These are phyloP conservation scores for Telfairia occidentalis DNA, from an alignment of 331 rosid genomes.

Conservation along the genomic window DNA sequence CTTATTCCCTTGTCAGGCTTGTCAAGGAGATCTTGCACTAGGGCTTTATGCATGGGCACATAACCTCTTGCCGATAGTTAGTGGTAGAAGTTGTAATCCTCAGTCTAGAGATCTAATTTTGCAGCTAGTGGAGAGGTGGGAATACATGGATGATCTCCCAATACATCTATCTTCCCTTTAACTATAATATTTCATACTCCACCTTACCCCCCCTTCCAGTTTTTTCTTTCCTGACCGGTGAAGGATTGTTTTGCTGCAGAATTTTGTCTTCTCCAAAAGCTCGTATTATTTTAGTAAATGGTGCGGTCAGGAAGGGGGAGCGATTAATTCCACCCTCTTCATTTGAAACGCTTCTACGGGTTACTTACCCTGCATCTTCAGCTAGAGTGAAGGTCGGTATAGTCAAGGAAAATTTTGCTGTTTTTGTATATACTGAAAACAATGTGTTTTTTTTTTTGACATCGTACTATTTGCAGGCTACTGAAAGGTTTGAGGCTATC, in stretches of 20 bases:
- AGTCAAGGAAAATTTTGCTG: background rate
- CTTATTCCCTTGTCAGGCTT: slow-evolving; percentile 35
- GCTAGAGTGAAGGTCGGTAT: slow-evolving; percentile 62
- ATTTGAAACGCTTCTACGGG: slow-evolving; percentile 55
- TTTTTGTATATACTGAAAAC: background rate
- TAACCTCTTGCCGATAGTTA: slow-evolving; percentile 60
- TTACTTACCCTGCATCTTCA: slow-evolving; percentile 67
- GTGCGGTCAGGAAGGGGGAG: slow-evolving; percentile 90
- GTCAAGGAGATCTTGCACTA: slow-evolving; percentile 64
- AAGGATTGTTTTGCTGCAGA: slow-evolving; percentile 30
- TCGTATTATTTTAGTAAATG: slow-evolving; percentile 58
- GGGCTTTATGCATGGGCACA: slow-evolving; percentile 82
- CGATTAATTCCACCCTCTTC: slow-evolving; percentile 73
- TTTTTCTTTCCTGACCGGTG: background rate
- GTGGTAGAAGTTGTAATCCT: slow-evolving; percentile 60
- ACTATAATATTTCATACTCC: background rate
- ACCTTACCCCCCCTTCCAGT: background rate
- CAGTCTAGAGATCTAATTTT: slow-evolving; percentile 79
- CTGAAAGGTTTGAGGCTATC: slow-evolving; percentile 47
- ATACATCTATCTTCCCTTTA: background rate
- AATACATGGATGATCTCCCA: background rate
- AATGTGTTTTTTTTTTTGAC: background rate
- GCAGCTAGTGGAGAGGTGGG: slow-evolving; percentile 81
- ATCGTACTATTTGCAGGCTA: slow-evolving; percentile 26
- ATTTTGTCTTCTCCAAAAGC: slow-evolving; percentile 83